Conservation (phyloP, 495 filamentous ascomycete species). For the Glutinoglossum americanum region DNA sequence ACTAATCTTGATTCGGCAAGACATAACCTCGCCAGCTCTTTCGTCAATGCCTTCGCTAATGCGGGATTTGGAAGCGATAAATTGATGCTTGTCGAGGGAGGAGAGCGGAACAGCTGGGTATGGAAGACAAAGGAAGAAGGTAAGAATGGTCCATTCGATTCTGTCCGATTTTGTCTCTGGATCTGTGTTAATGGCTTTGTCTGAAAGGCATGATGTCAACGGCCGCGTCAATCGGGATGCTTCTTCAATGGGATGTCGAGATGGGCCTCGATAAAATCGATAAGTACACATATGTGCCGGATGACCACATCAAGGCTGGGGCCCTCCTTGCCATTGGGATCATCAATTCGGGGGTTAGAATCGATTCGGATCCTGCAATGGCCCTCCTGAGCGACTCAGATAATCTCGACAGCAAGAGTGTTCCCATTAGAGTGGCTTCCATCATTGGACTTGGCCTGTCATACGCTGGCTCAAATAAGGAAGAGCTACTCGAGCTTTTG, state of each 20-base stretch:
- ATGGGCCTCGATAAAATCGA: conserved; percentile 77
- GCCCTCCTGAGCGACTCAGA: conserved; percentile 62
- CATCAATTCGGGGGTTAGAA: conserved; percentile 72
- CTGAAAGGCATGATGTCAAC: conserved; percentile 67
- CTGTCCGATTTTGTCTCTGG: too few relatives aligned
- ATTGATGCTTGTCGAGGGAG: conserved; percentile 68
- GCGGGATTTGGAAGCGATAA: conserved; percentile 90
- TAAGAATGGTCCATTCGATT: not conserved
- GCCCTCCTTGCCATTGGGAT: conserved; percentile 79
- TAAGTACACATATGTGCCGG: conserved; percentile 64
- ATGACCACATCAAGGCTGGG: conserved; percentile 77
- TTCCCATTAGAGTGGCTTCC: conserved; percentile 50
- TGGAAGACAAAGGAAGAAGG: conserved; percentile 97
- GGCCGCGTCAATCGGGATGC: conserved; percentile 73
- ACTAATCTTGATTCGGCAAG: conserved; percentile 88
- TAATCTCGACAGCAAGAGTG: conserved; percentile 52
- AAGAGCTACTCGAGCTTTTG: conserved; percentile 57
- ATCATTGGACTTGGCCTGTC: conserved; percentile 94
- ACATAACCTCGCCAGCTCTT: conserved; percentile 87
- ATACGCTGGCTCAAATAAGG: conserved; percentile 80
- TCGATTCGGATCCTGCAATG: conserved; percentile 71
- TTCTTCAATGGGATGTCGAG: conserved; percentile 82
- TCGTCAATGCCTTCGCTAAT: conserved; percentile 93
- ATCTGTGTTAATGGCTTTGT: not conserved
- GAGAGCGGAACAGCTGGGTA: conserved; percentile 57